Base-by-base conservation (phyloP, 129 eudicot species). In the Kitagawia praeruptora region DNA sequence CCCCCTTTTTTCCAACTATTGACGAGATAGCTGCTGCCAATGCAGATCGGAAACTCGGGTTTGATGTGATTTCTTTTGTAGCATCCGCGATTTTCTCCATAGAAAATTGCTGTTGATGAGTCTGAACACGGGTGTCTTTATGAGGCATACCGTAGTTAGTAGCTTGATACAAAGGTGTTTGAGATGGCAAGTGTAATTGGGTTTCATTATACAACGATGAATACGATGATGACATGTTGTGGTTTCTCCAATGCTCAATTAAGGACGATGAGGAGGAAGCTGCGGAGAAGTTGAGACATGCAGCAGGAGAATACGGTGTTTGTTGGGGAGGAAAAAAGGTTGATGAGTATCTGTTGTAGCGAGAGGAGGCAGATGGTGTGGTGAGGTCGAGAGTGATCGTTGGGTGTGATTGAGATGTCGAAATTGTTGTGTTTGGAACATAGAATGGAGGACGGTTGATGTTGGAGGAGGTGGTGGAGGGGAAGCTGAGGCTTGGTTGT, bases 351-450 rank as follows among this genome's bases (percentile, higher is more conserved):
- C 38, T 81, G 45, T 82, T 79, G 82, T 79, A 80, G 69, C 66
- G 79, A 23, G 88, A 78, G 63, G 66, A 75, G 49, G 88, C 31
- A 75, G 86, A 83, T 16, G 87, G 83, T 58, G 75, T 5, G 27
- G 91, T 85, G 77, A 92, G 96, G 86, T 92, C 97, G 40, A 92
- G 91, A 46, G 92, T 88, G 81, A 92, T 75, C 8, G 97, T 92
- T 44, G 96, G 97, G 89, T 92, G 97, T 42, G 88, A 87, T 72
- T 86, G 92, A 41, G 88, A 83, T 42, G 93, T 85, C 21, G 90
- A 81, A 56, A 84, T 85, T 77, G 89, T 76, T 39, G 92, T 82
- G 80, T 81, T 85, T 10, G 92, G 92, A 78, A 86, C 78, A 78
- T 85, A 84, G 80, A 88, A 83, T 80, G 86, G 84, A 63, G 85